Percentiles rank a stretch among this genome's conserved stretches.
Evolutionary conservation across 163 green algal genomes (phyloP).

Genomic region (Volvox carteri): DNA sequence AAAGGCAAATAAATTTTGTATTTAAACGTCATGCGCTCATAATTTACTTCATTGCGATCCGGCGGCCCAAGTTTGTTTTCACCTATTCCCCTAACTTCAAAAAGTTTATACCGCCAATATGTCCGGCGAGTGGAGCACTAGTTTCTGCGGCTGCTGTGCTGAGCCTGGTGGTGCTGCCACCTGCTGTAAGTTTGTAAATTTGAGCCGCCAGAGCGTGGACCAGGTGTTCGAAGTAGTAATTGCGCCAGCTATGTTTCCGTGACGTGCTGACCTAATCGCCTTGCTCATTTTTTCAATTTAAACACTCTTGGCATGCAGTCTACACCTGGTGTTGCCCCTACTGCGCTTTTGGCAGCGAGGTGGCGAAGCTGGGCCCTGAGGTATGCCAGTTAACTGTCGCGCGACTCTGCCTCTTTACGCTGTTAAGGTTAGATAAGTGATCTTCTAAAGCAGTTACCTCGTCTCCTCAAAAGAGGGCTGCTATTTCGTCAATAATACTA

Average conservation of each 20-base stretch:
- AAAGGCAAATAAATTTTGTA: background rate
- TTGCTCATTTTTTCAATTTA: too few species aligned
- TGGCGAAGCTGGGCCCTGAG: background rate
- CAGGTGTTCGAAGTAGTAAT: too few species aligned
- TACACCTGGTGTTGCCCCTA: conserved; percentile 15
- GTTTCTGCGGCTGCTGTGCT: conserved; percentile 26
- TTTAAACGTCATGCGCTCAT: too few species aligned
- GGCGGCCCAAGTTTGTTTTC: background rate
- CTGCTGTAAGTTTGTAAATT: conserved; percentile 39
- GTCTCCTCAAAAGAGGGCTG: too few species aligned
- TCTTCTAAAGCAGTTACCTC: too few species aligned
- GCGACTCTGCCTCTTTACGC: too few species aligned
- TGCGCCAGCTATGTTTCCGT: too few species aligned
- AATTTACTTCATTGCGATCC: background rate
- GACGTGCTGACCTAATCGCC: too few species aligned
- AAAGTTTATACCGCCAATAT: background rate
- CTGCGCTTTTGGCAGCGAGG: background rate
- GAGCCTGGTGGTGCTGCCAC: background rate
- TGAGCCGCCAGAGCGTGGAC: too few species aligned
- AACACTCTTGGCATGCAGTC: conserved; percentile 7
- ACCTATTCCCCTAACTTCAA: background rate
- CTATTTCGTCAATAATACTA: too few species aligned
- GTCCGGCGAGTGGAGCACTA: conserved; percentile 9
- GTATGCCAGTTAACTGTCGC: too few species aligned
- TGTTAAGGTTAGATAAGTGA: too few species aligned